phyloP scores from a whole-genome alignment of 805 yeast species.

The Sungouiozyma ichnusensis region DNA sequence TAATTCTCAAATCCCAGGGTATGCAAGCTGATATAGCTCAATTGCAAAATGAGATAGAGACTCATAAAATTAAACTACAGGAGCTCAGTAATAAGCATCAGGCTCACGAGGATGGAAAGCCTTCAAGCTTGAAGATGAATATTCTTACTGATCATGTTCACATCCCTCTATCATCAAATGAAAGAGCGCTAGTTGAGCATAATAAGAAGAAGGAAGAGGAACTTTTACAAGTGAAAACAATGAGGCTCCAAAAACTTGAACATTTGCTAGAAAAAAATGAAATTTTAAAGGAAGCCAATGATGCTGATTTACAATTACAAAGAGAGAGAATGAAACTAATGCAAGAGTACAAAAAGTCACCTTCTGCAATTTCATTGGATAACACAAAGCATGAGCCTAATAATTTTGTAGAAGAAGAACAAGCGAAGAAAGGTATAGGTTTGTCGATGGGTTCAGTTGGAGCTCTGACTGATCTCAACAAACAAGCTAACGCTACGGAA shows the following conservation, averaged over 20 bases:
- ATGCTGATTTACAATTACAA: conserved; percentile 27
- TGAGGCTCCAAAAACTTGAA: conserved; percentile 25
- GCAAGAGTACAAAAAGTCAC: conserved; percentile 13
- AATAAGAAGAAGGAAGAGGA: conserved; percentile 26
- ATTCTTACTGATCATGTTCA: neutral
- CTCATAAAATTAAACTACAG: conserved; percentile 12
- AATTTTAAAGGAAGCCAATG: conserved; percentile 27
- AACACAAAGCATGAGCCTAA: neutral
- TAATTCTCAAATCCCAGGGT: conserved; percentile 6
- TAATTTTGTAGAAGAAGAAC: neutral
- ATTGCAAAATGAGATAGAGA: conserved; percentile 30
- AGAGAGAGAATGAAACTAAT: conserved; percentile 21
- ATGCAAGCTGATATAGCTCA: neutral
- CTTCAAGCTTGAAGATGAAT: no score
- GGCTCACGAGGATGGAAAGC: no score
- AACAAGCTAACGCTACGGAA: neutral
- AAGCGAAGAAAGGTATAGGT: neutral
- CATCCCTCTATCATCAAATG: conserved; percentile 17
- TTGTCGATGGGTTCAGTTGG: conserved; percentile 5
- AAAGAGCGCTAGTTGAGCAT: conserved; percentile 22
- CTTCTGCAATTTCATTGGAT: neutral
- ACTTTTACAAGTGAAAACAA: conserved; percentile 11
- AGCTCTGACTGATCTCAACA: neutral
- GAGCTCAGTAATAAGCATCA: no score
- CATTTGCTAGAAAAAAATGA: conserved; percentile 28